Percentiles rank a stretch among this genome's conserved stretches.
Evolutionary conservation across 1,284 basidiomycete species (phyloP).

Genomic region (Cryptococcus sp.): DNA sequence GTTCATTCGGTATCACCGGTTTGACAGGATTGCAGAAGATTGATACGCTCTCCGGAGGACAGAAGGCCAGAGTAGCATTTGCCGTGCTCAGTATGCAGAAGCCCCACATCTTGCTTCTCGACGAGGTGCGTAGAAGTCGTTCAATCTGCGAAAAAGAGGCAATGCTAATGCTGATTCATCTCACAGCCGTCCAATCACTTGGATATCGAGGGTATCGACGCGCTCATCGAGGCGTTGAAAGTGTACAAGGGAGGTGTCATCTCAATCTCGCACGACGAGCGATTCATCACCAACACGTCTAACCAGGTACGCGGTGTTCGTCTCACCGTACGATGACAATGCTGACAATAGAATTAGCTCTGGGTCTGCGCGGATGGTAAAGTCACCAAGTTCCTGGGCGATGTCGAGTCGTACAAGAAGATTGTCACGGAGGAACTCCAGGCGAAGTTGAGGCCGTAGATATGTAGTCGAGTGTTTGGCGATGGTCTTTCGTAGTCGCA

Average conservation of each 20-base stretch:
- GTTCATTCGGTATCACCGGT: conserved; percentile 98
- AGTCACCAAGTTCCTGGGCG: conserved; percentile 81
- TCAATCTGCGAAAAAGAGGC: not conserved
- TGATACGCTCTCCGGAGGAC: conserved; percentile 71
- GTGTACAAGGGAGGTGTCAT: conserved; percentile 89
- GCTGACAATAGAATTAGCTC: conserved; percentile 53
- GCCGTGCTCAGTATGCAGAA: conserved; percentile 83
- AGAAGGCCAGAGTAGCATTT: conserved; percentile 96
- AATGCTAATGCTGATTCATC: conserved; percentile 2
- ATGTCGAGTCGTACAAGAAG: conserved; percentile 90
- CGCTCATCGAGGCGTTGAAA: conserved; percentile 83
- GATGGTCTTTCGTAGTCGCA: too few relatives aligned
- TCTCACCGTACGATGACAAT: conserved; percentile 62
- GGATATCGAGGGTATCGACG: conserved; percentile 97
- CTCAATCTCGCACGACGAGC: conserved; percentile 85
- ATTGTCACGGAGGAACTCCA: conserved; percentile 39
- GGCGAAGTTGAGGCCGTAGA: conserved; percentile 23
- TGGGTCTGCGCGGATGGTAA: conserved; percentile 81
- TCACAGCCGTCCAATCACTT: conserved; percentile 91
- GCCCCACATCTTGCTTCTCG: conserved; percentile 84
- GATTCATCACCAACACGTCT: conserved; percentile 75
- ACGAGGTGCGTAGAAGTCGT: conserved; percentile 64
- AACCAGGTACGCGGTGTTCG: conserved; percentile 30
- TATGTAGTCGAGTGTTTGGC: not conserved
- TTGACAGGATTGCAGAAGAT: conserved; percentile 73